Conservation (phyloP, 495 filamentous ascomycete genomes). For the Penicillium alfredii region DNA sequence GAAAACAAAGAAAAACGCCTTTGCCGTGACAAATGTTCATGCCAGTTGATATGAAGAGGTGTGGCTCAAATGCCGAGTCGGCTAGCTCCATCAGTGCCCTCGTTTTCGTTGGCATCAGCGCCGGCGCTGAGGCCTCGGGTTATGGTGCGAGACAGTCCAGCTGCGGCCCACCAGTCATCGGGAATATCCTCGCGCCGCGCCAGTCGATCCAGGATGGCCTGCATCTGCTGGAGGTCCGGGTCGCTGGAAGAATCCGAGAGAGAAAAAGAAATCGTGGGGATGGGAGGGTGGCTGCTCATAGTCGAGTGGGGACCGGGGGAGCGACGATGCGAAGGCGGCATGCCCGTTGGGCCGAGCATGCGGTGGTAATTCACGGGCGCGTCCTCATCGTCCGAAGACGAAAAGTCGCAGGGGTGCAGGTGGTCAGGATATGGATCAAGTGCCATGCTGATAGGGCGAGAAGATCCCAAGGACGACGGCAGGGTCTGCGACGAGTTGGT, state of each 20-base stretch:
- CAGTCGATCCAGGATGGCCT: slow-evolving; percentile 59
- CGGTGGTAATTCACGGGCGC: slow-evolving; percentile 11
- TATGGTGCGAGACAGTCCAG: slow-evolving; percentile 57
- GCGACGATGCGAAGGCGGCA: slow-evolving; percentile 22
- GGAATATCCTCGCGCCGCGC: slow-evolving; percentile 64
- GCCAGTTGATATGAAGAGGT: no score
- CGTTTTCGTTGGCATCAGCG: slow-evolving; percentile 18
- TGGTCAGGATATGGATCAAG: slow-evolving; percentile 39
- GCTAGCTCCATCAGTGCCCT: slow-evolving; percentile 10
- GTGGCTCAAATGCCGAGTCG: slow-evolving; percentile 1
- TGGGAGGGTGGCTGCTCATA: slow-evolving; percentile 35
- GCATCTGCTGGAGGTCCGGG: slow-evolving; percentile 56
- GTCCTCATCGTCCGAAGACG: slow-evolving; percentile 33
- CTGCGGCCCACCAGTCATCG: slow-evolving; percentile 71
- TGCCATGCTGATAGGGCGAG: slow-evolving; percentile 20
- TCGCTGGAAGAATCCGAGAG: slow-evolving; percentile 28
- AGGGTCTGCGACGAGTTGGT: slow-evolving; percentile 29
- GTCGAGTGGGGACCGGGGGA: slow-evolving; percentile 27
- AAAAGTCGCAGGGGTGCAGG: slow-evolving; percentile 39
- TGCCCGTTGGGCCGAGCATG: slow-evolving; percentile 5
- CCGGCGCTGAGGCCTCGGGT: slow-evolving; percentile 25
- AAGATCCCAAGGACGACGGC: slow-evolving; percentile 18
- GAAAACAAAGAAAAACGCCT: no score
- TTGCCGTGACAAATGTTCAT: no score
- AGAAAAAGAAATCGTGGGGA: slow-evolving; percentile 33